These are phyloP conservation scores for Clavulina sp. DNA, from an alignment of 768 basidiomycete species.

Conservation along the genomic window DNA sequence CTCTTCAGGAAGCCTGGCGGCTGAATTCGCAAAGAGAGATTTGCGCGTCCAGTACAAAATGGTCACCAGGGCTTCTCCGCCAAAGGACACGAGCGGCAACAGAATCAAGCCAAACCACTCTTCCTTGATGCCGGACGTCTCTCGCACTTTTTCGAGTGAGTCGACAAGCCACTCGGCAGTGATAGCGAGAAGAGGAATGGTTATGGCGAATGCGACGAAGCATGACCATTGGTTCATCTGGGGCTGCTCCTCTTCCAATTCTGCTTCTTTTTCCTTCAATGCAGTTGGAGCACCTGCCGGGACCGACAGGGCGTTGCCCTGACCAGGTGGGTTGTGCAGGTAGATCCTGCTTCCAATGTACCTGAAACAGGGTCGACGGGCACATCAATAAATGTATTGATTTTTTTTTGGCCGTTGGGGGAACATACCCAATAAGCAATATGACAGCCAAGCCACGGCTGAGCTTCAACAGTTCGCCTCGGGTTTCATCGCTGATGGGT, in stretches of 20 bases:
- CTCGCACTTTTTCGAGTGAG: constrained; percentile 38
- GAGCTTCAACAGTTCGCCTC: constrained; percentile 35
- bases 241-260: constrained; percentile 3
- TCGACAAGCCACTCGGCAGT: constrained; percentile 60
- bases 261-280: constrained; percentile 15
- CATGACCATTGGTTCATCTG: constrained; percentile 40
- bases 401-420: background rate
- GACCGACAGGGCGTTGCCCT: constrained; percentile 23
- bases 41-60: constrained; percentile 37
- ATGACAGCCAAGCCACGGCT: constrained; percentile 50
- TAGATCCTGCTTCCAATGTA: constrained; percentile 53
- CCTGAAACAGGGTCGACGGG: background rate
- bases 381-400: background rate
- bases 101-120: constrained; percentile 67
- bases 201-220: constrained; percentile 31
- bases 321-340: constrained; percentile 52
- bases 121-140: constrained; percentile 25
- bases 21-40: constrained; percentile 21
- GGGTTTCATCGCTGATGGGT: constrained; percentile 26
- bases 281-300: background rate
- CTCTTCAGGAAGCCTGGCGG: constrained; percentile 30
- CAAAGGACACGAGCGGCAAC: constrained; percentile 55
- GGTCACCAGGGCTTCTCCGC: constrained; percentile 49
- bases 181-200: constrained; percentile 43
- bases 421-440: constrained; percentile 24